Evolutionary conservation across 306 rosid species (phyloP), one percentile per base, ranked within the genome.

Genomic region (Oxytropis ochrocephala): DNA sequence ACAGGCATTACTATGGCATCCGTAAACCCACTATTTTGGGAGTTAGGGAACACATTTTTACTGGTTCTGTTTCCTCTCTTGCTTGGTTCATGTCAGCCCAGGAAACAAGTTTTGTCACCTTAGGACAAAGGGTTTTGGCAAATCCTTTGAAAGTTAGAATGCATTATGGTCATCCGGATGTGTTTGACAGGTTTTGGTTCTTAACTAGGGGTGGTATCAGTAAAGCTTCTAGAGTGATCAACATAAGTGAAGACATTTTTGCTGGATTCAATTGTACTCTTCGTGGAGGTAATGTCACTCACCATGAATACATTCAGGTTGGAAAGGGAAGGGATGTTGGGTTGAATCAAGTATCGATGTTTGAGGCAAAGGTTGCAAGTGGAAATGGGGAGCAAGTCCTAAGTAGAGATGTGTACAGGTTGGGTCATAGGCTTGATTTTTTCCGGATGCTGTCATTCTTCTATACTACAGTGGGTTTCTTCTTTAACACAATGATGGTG

Each of bases 31-130:
- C 86, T 42, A 82, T 82, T 69, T 64, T 82, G 55, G 86, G 83
- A 42, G 85, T 82, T 38, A 74, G 85, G 72, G 85, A 82, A 51
- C 79, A 78, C 54, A 53, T 82, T 74, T 82, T 82, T 39, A 82
- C 85, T 11, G 85, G 85, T 49, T 82, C 83, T 29, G 85, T 82
- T 75, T 82, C 85, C 33, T 82, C 85, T 69, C 85, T 82, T 64
- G 85, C 85, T 46, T 78, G 82, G 85, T 82, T 82, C 69, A 82
- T 78, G 85, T 82, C 85, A 56, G 85, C 85, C 52, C 85, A 82
- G 65, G 85, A 82, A 65, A 78, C 80, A 0, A 82, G 85, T 70
- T 82, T 82, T 65, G 85, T 82, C 70, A 82, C 85, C 64, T 64
- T 82, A 64, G 85, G 85, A 30, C 85, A 82, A 68, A 69, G 85